Conservation (phyloP, 1,284 basidiomycete species). For the Puccinia sorghi region DNA sequence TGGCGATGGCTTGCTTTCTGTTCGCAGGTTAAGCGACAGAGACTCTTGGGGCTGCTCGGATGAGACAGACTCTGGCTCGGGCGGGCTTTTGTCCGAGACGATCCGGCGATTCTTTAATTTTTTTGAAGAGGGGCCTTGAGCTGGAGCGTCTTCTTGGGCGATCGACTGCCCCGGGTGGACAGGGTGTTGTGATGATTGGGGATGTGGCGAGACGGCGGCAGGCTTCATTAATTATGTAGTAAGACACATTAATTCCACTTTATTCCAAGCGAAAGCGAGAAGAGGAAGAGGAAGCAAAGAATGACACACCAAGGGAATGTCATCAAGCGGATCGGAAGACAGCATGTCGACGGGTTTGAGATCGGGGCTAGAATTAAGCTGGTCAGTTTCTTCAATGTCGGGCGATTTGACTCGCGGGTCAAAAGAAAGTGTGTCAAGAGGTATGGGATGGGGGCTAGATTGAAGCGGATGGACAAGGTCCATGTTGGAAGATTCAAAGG, state of each 20-base stretch:
- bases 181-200: not conserved
- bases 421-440: not conserved
- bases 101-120: not conserved
- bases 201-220: not conserved
- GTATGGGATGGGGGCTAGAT: not conserved
- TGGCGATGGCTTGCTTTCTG: not conserved
- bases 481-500: not conserved
- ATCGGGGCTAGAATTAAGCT: constrained; percentile 7
- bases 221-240: not conserved
- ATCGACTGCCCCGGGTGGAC: not conserved
- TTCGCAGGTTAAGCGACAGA: not conserved
- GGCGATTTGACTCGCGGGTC: not conserved
- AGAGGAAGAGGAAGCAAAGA: not conserved
- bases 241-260: not conserved
- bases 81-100: not conserved
- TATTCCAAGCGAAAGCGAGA: not conserved
- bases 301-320: not conserved
- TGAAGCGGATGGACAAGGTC: not conserved
- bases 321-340: not conserved
- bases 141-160: not conserved
- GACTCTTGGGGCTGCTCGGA: not conserved
- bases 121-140: not conserved
- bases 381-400: not conserved
- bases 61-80: not conserved
- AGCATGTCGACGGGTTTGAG: constrained; percentile 5